A percentile compares a stretch with the other conserved stretches of the same genome.
phyloP scores from a whole-genome alignment of 164 flowering plant species.

The Vitis rupestris region DNA sequence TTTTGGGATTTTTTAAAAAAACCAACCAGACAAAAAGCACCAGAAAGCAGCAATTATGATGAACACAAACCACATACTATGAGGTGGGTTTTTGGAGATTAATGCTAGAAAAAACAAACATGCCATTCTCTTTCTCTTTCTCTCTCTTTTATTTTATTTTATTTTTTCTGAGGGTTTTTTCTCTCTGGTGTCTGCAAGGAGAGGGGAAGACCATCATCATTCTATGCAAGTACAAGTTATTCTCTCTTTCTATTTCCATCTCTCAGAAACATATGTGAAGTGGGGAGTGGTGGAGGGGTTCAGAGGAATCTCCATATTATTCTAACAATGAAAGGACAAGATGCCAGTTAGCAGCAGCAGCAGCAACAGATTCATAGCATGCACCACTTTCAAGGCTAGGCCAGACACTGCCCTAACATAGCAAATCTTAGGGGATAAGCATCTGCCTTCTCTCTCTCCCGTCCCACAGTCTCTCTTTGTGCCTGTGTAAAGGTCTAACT shows the following conservation, averaged over 20 bases:
- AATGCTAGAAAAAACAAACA: neutral
- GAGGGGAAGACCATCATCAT: neutral
- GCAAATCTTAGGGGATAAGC: slow-evolving; percentile 11
- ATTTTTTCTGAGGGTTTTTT: too few relatives aligned
- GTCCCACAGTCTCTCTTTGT: too few relatives aligned
- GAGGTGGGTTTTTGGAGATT: neutral
- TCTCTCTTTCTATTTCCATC: neutral
- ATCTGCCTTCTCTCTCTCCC: neutral
- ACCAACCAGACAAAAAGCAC: neutral
- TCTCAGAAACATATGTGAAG: neutral
- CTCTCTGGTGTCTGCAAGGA: too few relatives aligned
- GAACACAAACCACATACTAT: neutral
- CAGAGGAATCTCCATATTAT: slow-evolving; percentile 15
- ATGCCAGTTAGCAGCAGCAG: too few relatives aligned
- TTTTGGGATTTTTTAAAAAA: neutral
- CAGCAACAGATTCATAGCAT: neutral
- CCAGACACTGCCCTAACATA: slow-evolving; percentile 8
- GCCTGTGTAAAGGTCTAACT: neutral
- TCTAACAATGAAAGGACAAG: too few relatives aligned
- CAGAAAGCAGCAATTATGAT: neutral
- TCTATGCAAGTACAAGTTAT: neutral
- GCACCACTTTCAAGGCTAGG: slow-evolving; percentile 12
- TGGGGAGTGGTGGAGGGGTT: neutral
- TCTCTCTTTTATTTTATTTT: too few relatives aligned
- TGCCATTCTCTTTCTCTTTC: neutral